Evolutionary conservation across 2,329 filamentous ascomycete genomes (phyloP), one percentile per base, ranked within the genome.

Genomic region (Purpureocillium takamizusanense): DNA sequence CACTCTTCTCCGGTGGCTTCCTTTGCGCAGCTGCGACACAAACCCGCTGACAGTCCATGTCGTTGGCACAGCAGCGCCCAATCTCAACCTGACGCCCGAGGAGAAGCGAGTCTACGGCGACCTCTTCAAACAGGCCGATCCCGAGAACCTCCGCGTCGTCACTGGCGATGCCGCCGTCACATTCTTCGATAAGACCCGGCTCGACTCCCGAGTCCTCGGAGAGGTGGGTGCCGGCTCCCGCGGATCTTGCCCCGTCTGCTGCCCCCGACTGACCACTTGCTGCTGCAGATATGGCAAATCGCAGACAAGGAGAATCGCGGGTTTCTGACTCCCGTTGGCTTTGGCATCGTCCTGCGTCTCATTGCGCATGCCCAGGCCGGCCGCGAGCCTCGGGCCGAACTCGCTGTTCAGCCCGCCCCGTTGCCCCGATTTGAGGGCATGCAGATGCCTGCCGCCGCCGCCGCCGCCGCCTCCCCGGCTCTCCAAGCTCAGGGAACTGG

Each of bases 271-370:
- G 28, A 32, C 46, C 39, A 17, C 27, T 34, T 15, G 16, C 31
- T 31, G 18, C 38, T 31, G 21, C 62, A 95, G 85, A 97, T 98
- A 73, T 98, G 92, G 92, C 90, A 97, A 66, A 92, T 98, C 60
- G 90, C 92, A 50, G 92, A 98, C 67, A 88, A 78, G 49, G 90
- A 97, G 67, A 98, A 98, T 67, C 80, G 89, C 47, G 92, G 92
- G 37, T 84, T 97, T 50, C 70, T 98, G 49, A 95, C 89, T 27
- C 88, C 88, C 15, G 78, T 88, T 31, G 92, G 90, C 57, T 98
- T 98, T 65, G 86, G 89, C 44, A 78, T 95, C 57, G 92, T 94
- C 41, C 66, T 98, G 57, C 79, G 92, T 54, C 78, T 98, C 57
- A 97, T 98, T 57, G 92, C 88, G 43, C 92, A 97, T 66, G 89